Evolutionary conservation across 495 filamentous ascomycete species (phyloP).

Genomic region (Elaphomyces granulatus): DNA sequence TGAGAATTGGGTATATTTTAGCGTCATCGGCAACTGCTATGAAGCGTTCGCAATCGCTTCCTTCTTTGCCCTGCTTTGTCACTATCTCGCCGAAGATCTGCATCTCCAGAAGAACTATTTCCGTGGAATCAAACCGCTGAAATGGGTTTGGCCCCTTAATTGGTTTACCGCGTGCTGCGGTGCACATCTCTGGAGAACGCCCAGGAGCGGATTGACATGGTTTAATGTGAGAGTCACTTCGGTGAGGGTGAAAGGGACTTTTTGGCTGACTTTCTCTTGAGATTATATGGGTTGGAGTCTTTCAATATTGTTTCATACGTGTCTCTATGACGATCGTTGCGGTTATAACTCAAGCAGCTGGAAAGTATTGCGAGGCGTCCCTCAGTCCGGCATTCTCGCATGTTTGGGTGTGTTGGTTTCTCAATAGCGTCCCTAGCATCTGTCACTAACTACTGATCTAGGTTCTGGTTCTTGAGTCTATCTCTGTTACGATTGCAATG

Average conservation of each 20-base stretch:
- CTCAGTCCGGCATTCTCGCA: conserved; percentile 66
- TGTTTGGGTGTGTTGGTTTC: conserved; percentile 50
- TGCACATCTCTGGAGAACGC: conserved; percentile 53
- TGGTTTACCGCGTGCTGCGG: conserved; percentile 53
- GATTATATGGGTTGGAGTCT: conserved; percentile 76
- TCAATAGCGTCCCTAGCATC: background rate
- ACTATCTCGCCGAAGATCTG: conserved; percentile 53
- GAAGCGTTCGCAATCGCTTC: conserved; percentile 84
- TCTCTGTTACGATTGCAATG: conserved; percentile 76
- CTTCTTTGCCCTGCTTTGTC: conserved; percentile 76
- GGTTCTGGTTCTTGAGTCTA: conserved; percentile 53
- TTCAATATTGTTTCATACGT: conserved; percentile 82
- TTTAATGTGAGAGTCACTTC: conserved; percentile 51
- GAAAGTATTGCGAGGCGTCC: conserved; percentile 64
- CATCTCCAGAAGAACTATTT: conserved; percentile 66
- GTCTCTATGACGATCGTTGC: conserved; percentile 73
- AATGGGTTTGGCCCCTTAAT: conserved; percentile 44
- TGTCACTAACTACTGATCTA: conserved; percentile 16
- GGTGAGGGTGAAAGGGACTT: background rate
- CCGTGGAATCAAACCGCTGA: conserved; percentile 39
- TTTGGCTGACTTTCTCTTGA: conserved; percentile 13
- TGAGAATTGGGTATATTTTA: conserved; percentile 66
- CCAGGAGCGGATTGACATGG: conserved; percentile 78
- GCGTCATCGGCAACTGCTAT: conserved; percentile 73
- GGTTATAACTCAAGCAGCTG: conserved; percentile 52